Evolutionary conservation across 163 green algal species (phyloP), one percentile per base, ranked within the genome.

Genomic region (Chlamydomonas reinhardtii): DNA sequence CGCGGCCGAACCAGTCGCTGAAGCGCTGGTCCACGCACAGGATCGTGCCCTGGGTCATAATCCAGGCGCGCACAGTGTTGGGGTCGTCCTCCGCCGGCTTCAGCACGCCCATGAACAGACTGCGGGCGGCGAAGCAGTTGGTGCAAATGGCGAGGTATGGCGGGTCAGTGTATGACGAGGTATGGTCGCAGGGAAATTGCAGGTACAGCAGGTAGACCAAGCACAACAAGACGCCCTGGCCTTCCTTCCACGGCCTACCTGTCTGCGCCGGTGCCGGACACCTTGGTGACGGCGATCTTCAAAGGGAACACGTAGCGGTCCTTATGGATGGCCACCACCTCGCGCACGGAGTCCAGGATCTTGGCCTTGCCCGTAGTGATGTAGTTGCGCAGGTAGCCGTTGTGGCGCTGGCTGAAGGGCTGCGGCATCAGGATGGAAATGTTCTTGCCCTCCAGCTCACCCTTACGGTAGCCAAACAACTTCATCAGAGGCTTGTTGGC

Each of bases 371-470:
- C 79, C 22, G 43, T 88, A 54, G 76, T 91, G 37, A 81, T 76
- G 54, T 91, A 90, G 69, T 86, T 89, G 62, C 81, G 89, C 69
- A 92, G 74, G 77, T 88, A 91, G 68, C 69, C 81, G 75, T 88
- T 89, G 75, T 91, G 88, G 39, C 89, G 84, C 56, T 84, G 56
- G 61, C 84, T 90, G 79, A 94, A 94, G 11, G 91, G 91, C 56
- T 89, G 81, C 11, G 91, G 91, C 79, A 94, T 94, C 24, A 94
- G 74, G 27, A 83, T 87, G 31, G 84, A 89, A 5, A 94, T 75
- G 59, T 94, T 94, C 74, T 89, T 91, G 69, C 91, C 91, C 62
- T 92, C 88, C 86, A 94, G 86, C 77, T 94, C 91, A 29, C 84
- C 89, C 84, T 94, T 94, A 31, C 82, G 81, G 70, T 91, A 94